These are phyloP conservation scores for Mycena vulgaris DNA, from an alignment of 768 basidiomycete genomes.

Conservation along the genomic window DNA sequence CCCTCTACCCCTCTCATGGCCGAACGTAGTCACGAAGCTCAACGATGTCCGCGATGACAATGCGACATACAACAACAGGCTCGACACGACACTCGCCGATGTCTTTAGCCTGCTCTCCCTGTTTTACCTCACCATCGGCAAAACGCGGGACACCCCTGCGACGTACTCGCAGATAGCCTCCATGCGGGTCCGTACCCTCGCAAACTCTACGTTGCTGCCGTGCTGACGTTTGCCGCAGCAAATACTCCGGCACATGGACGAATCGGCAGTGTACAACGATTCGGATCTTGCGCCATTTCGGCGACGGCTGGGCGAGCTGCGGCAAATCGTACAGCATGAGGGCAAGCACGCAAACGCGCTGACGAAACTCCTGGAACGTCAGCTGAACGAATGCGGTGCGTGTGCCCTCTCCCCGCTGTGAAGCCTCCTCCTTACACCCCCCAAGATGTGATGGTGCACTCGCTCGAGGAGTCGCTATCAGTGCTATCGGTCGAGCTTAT, in stretches of 20 bases:
- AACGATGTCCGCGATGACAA: constrained; percentile 91
- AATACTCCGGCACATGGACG: constrained; percentile 96
- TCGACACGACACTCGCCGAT: constrained; percentile 96
- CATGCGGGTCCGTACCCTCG: constrained; percentile 88
- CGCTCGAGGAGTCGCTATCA: constrained; percentile 87
- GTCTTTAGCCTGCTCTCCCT: constrained; percentile 96
- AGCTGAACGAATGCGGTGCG: constrained; percentile 93
- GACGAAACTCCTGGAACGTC: constrained; percentile 90
- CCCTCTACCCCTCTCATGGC: background rate
- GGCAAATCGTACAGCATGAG: constrained; percentile 89
- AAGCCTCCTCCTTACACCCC: background rate
- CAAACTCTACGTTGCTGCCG: constrained; percentile 28
- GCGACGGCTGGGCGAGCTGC: constrained; percentile 83
- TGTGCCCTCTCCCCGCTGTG: constrained; percentile 26
- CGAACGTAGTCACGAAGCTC: constrained; percentile 82
- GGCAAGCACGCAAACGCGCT: constrained; percentile 90
- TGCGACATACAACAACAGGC: constrained; percentile 84
- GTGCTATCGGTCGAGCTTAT: constrained; percentile 92
- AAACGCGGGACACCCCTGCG: constrained; percentile 94
- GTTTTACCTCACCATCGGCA: constrained; percentile 98
- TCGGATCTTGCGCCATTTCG: constrained; percentile 92
- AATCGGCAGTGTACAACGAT: constrained; percentile 95
- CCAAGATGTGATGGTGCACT: constrained; percentile 82
- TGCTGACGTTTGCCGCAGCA: constrained; percentile 65
- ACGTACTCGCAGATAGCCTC: constrained; percentile 97